Conservation (phyloP, 345 rosid species). For the Melaleuca quinquenervia region DNA sequence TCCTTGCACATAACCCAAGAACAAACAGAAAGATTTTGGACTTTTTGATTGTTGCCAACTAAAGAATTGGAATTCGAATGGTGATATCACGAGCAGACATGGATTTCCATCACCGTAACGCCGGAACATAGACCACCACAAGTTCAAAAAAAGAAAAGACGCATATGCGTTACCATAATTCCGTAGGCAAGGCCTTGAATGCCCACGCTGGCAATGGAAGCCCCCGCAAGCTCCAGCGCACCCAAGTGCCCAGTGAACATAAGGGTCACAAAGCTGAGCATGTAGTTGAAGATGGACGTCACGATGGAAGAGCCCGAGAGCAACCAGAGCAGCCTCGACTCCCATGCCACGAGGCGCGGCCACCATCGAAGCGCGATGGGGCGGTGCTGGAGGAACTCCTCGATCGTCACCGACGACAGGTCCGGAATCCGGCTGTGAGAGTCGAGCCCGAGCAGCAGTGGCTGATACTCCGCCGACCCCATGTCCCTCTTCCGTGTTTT, state of each 20-base stretch:
- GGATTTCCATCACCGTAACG: not conserved
- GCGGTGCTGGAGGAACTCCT: conserved; percentile 42
- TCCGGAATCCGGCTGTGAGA: conserved; percentile 43
- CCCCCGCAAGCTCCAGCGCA: conserved; percentile 71
- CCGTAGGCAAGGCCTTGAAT: conserved; percentile 96
- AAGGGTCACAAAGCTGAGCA: conserved; percentile 75
- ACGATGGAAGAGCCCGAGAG: conserved; percentile 67
- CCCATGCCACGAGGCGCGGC: conserved; percentile 62
- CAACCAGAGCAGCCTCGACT: conserved; percentile 70
- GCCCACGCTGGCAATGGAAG: conserved; percentile 80
- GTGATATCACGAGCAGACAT: not conserved
- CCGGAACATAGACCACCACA: not conserved
- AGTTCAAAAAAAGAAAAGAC: not conserved
- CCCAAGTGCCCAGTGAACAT: conserved; percentile 80
- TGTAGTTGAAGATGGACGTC: conserved; percentile 60
- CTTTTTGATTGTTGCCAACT: not conserved
- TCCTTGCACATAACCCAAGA: not conserved
- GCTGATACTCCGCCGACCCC: conserved; percentile 24
- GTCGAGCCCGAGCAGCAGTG: conserved; percentile 45
- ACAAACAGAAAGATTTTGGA: not conserved
- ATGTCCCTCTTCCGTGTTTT: not conserved
- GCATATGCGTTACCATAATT: conserved; percentile 44
- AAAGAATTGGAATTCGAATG: not conserved
- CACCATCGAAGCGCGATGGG: conserved; percentile 50
- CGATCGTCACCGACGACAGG: conserved; percentile 45